Evolutionary conservation across 768 basidiomycete genomes (phyloP), one percentile per base, ranked within the genome.

Genomic region (Zangia roseola): DNA sequence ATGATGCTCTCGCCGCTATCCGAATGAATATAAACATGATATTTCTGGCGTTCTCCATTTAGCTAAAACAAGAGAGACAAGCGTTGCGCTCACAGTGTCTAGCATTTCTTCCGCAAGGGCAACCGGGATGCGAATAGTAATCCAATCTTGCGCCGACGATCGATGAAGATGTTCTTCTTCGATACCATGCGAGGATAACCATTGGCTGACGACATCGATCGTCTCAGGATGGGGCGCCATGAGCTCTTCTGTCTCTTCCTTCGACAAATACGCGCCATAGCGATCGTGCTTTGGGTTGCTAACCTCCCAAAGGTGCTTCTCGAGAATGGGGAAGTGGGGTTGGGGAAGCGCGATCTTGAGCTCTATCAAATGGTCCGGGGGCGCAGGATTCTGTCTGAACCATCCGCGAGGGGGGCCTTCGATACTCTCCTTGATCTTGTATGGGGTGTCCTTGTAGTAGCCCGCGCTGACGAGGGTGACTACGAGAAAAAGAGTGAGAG

Each of bases 61-160:
- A 1, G 24, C 19, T 36, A 49, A 6, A 24, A 33, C 31, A 16
- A 16, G 16, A 43, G 2, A 10, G 13, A 43, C 12, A 20, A 2
- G 25, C 4, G 0, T 20, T n/a, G n/a, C n/a, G 33, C 78, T 58
- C 56, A 86, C 85, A 39, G 88, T 84, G 58, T 80, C 70, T n/a
- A 90, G 74, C 79, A 90, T 83, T 55, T 78, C 68, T 64, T 90
- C 87, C 0, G 81, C 86, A 21, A 81, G 53, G 28, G 68, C 56
- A 38, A 90, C 73, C 0, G 85, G 78, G 8, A 87, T 68, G 13
- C 65, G 78, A 34, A 87, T 61, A 6, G 73, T 80, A 12, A 88
- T 69, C 87, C 86, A 90, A 53, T 88, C 87, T 40, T 78, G 74
- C 0, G 86, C 84, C 3, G 83, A 75, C 10, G 86, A 85, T 9